Evolutionary conservation across 371 early-diverging fungal species (phyloP).

Genomic region (Mortierella sp.): DNA sequence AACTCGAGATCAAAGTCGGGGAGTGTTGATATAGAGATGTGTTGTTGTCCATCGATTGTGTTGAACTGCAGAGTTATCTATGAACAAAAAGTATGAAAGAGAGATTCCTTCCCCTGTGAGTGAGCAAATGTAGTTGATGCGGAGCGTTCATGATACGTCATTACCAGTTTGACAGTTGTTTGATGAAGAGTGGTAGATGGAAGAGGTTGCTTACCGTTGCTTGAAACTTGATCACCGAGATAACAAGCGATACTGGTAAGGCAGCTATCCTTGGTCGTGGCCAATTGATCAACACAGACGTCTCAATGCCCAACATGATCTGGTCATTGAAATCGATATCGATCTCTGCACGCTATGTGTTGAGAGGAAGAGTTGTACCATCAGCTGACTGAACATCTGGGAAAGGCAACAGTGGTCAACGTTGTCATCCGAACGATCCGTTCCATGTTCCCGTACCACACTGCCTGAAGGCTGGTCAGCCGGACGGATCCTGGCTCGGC

Average conservation of each 20-base stretch:
- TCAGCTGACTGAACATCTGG: too few species aligned
- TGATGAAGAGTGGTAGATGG: too few species aligned
- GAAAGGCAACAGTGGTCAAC: too few species aligned
- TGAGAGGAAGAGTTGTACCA: too few species aligned
- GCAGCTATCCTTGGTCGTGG: slow-evolving; percentile 88
- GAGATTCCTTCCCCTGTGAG: neutral
- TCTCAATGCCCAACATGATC: slow-evolving; percentile 80
- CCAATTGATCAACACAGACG: slow-evolving; percentile 91
- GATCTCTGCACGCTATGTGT: slow-evolving; percentile 75
- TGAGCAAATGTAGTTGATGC: too few species aligned
- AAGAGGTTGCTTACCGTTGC: slow-evolving; percentile 80
- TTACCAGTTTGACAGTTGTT: too few species aligned
- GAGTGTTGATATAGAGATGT: slow-evolving; percentile 69
- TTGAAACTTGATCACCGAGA: slow-evolving; percentile 86
- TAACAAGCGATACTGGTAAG: slow-evolving; percentile 85
- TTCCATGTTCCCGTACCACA: slow-evolving; percentile 64
- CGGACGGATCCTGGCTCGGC: slow-evolving; percentile 74
- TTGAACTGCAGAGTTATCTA: slow-evolving; percentile 71
- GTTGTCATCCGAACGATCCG: too few species aligned
- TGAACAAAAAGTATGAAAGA: slow-evolving; percentile 1
- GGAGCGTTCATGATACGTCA: too few species aligned
- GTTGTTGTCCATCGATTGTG: slow-evolving; percentile 58
- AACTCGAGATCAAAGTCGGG: slow-evolving; percentile 87
- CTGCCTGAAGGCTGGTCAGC: slow-evolving; percentile 74
- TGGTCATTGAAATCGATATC: slow-evolving; percentile 85